Conservation (phyloP, 2,329 filamentous ascomycete species). For the Colletotrichum noveboracense region DNA sequence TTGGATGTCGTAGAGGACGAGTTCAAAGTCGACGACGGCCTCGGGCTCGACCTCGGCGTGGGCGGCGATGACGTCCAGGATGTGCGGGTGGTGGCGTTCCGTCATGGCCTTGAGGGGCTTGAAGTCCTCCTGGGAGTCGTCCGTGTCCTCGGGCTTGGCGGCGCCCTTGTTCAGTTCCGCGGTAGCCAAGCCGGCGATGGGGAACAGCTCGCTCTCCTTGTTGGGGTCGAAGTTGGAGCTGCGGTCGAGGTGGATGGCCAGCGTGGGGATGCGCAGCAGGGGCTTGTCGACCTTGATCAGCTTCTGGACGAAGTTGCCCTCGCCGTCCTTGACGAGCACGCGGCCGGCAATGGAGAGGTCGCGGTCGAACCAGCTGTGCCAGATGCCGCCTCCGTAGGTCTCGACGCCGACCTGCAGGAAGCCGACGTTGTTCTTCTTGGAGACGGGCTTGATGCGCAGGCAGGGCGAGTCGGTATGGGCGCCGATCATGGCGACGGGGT, state of each 20-base stretch:
- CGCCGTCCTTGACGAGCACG: slow-evolving; percentile 77
- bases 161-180: slow-evolving; percentile 82
- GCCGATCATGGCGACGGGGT: slow-evolving; percentile 90
- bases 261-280: slow-evolving; percentile 87
- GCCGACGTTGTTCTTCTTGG: slow-evolving; percentile 83
- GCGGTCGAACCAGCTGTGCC: slow-evolving; percentile 98
- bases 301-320: slow-evolving; percentile 79
- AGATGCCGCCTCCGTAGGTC: slow-evolving; percentile 94
- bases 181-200: slow-evolving; percentile 85
- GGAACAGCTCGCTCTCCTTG: slow-evolving; percentile 95
- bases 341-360: slow-evolving; percentile 91
- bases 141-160: slow-evolving; percentile 39
- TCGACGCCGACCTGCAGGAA: slow-evolving; percentile 96
- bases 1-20: slow-evolving; percentile 96
- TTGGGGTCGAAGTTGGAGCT: slow-evolving; percentile 89
- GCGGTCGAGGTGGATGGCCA: slow-evolving; percentile 93
- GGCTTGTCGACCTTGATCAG: slow-evolving; percentile 91
- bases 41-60: slow-evolving; percentile 74
- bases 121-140: slow-evolving; percentile 60
- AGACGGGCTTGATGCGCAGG: slow-evolving; percentile 91
- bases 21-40: slow-evolving; percentile 90
- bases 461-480: slow-evolving; percentile 96
- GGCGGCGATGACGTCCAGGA: slow-evolving; percentile 84
- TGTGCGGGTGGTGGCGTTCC: slow-evolving; percentile 86
- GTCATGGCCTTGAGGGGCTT: slow-evolving; percentile 77